Base-by-base conservation (phyloP, 2,329 filamentous ascomycete species). In the Venturiaceae sp. region DNA sequence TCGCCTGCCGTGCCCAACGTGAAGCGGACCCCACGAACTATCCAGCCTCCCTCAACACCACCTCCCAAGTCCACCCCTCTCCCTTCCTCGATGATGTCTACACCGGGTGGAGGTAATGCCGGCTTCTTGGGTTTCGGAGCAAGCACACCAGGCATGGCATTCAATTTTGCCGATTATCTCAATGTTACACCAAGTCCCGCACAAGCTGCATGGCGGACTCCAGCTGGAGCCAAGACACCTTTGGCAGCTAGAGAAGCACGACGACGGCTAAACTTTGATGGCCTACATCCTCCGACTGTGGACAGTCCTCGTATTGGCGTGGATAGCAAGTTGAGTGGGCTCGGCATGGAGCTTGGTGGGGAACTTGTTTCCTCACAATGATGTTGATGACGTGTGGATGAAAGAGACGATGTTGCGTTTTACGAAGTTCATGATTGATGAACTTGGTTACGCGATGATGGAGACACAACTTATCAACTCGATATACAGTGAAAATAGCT, bases 161-260 rank as follows among this genome's bases (percentile, higher is more conserved):
- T 97, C 72, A 95, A 97, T 75, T 95, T 97, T 74, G 84, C 91
- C 56, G 94, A 99, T 69, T 99, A 96, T 73, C 87, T 97, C 69
- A 96, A 97, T 74, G 92, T 97, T 70, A 96, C 94, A 6, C 94
- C 94, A 0, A 96, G 90, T 68, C 94, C 94, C 21, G 94, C 90
- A 28, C 94, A 96, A 75, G 90, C 85, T 64, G 82, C 85, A 9
- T 96, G 91, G 88, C 75, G 81, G 33, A 85, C 83, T 34, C 83
- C 83, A 19, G 75, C 74, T 16, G 74, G 76, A 7, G 69, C 70
- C 19, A 90, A 87, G 70, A 95, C 91, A 0, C 91, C 90, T 11
- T 74, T 83, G 11, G 79, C 83, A 30, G 77, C 77, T 59, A 89
- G 84, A 64, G 83, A 87, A 52, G 81, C 88, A n/a, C 83, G 88